Conservation (phyloP, 768 basidiomycete genomes). For the Russula sp. region DNA sequence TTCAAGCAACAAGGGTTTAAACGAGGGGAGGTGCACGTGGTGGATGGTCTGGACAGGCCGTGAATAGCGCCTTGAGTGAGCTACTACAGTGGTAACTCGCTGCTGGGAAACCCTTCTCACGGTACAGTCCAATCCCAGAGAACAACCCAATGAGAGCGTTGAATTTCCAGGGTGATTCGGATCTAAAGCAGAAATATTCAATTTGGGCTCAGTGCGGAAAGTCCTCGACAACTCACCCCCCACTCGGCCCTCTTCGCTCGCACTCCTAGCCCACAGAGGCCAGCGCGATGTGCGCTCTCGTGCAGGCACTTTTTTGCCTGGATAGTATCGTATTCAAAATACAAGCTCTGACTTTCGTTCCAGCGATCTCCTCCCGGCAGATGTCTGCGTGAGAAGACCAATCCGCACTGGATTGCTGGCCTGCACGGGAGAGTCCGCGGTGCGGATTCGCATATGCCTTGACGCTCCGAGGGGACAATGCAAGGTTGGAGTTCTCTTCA, state of each 20-base stretch:
- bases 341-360: conserved; percentile 46
- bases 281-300: too few relatives aligned
- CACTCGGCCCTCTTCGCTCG: too few relatives aligned
- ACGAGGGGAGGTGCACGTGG: conserved; percentile 63
- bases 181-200: conserved; percentile 40
- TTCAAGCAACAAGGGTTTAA: conserved; percentile 53
- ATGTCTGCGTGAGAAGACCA: conserved; percentile 90
- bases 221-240: conserved; percentile 35
- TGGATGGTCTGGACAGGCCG: too few relatives aligned
- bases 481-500: too few relatives aligned
- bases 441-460: too few relatives aligned
- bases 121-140: conserved; percentile 51
- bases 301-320: conserved; percentile 61
- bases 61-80: too few relatives aligned
- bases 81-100: too few relatives aligned
- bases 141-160: conserved; percentile 86
- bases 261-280: too few relatives aligned
- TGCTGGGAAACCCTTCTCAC: too few relatives aligned
- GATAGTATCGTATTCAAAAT: conserved; percentile 96
- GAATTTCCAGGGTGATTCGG: conserved; percentile 39
- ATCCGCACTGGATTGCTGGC: conserved; percentile 51
- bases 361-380: conserved; percentile 83
- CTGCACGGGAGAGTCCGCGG: too few relatives aligned
- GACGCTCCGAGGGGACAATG: too few relatives aligned
- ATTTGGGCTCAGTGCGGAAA: too few relatives aligned